Percentiles rank a stretch among this genome's conserved stretches.
phyloP scores from a whole-genome alignment of 2,329 filamentous ascomycete genomes.

The Pyrenochaeta sp. region DNA sequence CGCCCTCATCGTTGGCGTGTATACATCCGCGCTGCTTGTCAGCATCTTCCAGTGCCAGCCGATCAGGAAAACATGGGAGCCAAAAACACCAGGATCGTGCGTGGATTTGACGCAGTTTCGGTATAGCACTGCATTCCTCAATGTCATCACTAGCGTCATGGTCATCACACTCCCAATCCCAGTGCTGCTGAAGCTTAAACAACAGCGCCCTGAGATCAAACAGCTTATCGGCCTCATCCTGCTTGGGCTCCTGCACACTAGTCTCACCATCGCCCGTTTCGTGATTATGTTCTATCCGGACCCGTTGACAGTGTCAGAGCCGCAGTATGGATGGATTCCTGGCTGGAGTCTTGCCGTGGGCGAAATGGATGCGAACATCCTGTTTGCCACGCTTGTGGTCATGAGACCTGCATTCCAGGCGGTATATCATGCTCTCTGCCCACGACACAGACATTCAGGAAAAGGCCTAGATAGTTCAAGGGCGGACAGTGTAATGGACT shows the following conservation, averaged over 20 bases:
- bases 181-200: constrained; percentile 2
- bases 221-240: constrained; percentile 2
- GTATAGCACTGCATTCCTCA: constrained; percentile 1
- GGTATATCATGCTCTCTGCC: not conserved
- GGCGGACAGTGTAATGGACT: not conserved
- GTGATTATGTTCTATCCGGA: constrained; percentile 6
- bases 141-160: not conserved
- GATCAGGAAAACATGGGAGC: not conserved
- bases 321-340: constrained; percentile 3
- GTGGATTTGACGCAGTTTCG: constrained; percentile 1
- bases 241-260: constrained; percentile 1
- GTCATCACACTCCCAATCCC: constrained; percentile 1
- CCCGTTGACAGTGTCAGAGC: constrained; percentile 1
- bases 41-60: constrained; percentile 2
- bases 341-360: not conserved
- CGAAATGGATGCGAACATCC: constrained; percentile 5
- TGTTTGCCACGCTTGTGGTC: constrained; percentile 4
- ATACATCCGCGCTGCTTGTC: not conserved
- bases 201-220: constrained; percentile 2
- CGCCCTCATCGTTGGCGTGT: not conserved
- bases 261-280: constrained; percentile 3
- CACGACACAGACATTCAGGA: not conserved
- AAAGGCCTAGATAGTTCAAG: not conserved
- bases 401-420: constrained; percentile 8
- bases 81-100: not conserved